Evolutionary conservation across 305 asterid genomes (phyloP).

Genomic region (Ilex paraguariensis): DNA sequence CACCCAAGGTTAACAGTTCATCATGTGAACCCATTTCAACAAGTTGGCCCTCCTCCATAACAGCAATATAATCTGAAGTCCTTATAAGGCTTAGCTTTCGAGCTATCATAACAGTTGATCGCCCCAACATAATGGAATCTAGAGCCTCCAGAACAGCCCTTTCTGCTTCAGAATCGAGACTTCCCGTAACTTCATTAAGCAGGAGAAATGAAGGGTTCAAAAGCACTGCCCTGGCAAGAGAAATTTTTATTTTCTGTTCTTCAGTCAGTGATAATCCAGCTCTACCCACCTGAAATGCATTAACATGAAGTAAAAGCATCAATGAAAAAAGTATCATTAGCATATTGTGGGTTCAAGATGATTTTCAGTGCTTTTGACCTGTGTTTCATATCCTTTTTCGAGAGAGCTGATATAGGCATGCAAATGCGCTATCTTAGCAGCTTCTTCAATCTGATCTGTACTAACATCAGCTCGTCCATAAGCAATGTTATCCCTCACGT

Average conservation of each 20-base stretch:
- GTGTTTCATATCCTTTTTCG: slow-evolving; percentile 4
- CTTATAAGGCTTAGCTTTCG: background rate
- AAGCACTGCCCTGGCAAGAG: slow-evolving; percentile 6
- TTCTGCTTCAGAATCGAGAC: slow-evolving; percentile 3
- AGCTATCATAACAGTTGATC: slow-evolving; percentile 4
- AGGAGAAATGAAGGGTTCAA: background rate
- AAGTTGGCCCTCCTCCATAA: slow-evolving; percentile 3
- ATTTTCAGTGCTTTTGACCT: background rate
- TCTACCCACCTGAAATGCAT: slow-evolving; percentile 1
- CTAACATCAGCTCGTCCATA: background rate
- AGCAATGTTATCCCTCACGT: background rate
- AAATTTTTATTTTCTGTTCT: slow-evolving; percentile 1
- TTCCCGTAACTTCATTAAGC: background rate
- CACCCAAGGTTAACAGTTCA: background rate
- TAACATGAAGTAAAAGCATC: too few species aligned
- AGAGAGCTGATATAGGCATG: background rate
- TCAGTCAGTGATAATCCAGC: slow-evolving; percentile 1
- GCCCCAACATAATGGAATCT: background rate
- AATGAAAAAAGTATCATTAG: too few species aligned
- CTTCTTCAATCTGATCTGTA: slow-evolving; percentile 1
- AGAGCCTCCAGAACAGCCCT: slow-evolving; percentile 2
- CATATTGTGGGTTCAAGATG: too few species aligned
- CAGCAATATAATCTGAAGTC: background rate
- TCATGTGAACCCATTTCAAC: slow-evolving; percentile 2
- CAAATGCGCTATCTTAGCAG: slow-evolving; percentile 2